Base-by-base conservation (phyloP, 2,329 filamentous ascomycete species). In the Pseudocercospora vitis region DNA sequence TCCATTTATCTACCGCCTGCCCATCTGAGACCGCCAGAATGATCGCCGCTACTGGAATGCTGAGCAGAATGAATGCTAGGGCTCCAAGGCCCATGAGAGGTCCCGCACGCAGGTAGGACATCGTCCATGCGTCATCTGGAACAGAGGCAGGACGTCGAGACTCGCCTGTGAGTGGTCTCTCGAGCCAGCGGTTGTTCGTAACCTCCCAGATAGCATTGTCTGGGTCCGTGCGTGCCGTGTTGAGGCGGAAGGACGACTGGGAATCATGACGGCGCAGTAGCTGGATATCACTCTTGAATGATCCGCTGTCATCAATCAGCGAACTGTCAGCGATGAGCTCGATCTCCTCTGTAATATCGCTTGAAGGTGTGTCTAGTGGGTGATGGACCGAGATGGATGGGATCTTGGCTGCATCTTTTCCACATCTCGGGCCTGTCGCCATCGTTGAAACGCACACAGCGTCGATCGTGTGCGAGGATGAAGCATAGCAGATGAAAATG, bases 21-120 rank as follows among this genome's bases (percentile, higher is more conserved):
- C 52, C 52, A 23, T 54, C 29, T 9, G 52, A 54, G 9, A 54
- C 35, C 6, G 37, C 33, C 1, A 54, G 46, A 6, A 54, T 29
- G 19, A 45, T 24, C 18, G 46, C 46, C 1, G 46, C 28, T 9
- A 47, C 52, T 2, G 52, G 52, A n/a, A 54, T 46, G 11, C 45
- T 50, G 19, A 54, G 52, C 5, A 45, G 7, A 11, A 54, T 44
- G 28, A 54, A 48, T 5, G 28, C 12, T 4, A 51, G 24, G 0
- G 39, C 18, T 1, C 24, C n/a, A 5, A 55, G 35, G 12, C 52
- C 52, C 7, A 40, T 31, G 8, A 55, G 11, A 3, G 48, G 52
- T 8, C 52, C 48, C 6, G n/a, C 26, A 32, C 52, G 37, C 16
- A 39, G 18, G 11, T 32, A 45, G 9, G 52, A 40, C 1, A 40